These are phyloP conservation scores for Discostella stelligeroides DNA, from an alignment of 108 stramenopile species.

Conservation along the genomic window DNA sequence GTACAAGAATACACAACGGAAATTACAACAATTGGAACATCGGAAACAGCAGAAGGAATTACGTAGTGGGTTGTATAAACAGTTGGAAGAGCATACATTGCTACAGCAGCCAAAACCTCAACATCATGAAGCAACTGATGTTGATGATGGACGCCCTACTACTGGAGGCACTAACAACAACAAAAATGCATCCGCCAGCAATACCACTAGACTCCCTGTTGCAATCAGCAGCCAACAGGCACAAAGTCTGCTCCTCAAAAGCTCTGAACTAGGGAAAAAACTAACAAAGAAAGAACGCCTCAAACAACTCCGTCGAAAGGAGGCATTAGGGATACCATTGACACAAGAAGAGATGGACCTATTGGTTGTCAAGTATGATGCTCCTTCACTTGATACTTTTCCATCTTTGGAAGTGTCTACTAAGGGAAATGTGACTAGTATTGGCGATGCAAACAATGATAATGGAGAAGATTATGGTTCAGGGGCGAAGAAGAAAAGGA, in stretches of 20 bases:
- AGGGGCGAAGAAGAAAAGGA: constrained; percentile 37
- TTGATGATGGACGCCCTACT: not conserved
- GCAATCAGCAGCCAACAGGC: constrained; percentile 32
- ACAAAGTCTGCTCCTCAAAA: constrained; percentile 35
- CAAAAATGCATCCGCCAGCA: constrained; percentile 9
- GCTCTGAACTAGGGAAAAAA: constrained; percentile 53
- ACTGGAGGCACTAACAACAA: constrained; percentile 20
- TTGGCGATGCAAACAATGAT: constrained; percentile 23
- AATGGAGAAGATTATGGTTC: not conserved
- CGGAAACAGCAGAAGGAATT: constrained; percentile 68
- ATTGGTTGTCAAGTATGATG: constrained; percentile 60
- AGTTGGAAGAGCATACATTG: constrained; percentile 56
- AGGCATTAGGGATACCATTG: constrained; percentile 65
- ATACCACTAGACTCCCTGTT: constrained; percentile 23
- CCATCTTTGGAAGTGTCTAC: not conserved
- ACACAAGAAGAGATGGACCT: constrained; percentile 73
- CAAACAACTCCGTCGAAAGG: constrained; percentile 64
- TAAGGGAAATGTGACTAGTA: not conserved
- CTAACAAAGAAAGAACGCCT: constrained; percentile 74
- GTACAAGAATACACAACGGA: constrained; percentile 72
- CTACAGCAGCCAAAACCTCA: constrained; percentile 10
- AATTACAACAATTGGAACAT: constrained; percentile 70
- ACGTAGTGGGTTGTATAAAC: constrained; percentile 65
- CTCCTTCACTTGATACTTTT: constrained; percentile 19
- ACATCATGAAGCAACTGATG: too few relatives aligned